Evolutionary conservation across 768 basidiomycete species (phyloP), one percentile per base, ranked within the genome.

Genomic region (Tylopilus rubrobrunneus): DNA sequence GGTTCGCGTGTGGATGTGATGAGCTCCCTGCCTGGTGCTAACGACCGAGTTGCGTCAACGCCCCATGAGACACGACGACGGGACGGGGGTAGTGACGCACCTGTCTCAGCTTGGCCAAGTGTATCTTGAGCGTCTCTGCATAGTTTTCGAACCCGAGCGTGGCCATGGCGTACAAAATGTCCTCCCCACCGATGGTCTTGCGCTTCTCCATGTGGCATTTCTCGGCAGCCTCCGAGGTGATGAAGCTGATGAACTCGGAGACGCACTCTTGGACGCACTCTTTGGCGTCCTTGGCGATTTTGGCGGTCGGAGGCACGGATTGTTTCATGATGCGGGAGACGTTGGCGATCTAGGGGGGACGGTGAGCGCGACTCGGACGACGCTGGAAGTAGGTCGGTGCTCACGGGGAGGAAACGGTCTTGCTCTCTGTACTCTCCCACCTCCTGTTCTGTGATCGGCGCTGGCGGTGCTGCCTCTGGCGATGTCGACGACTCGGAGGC

Each of bases 221-320:
- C 71, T 98, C 96, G 15, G 92, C 92, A 5, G 96, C 96, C 71
- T 98, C 96, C 42, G 87, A 90, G 28, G 95, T 97, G 74, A 98
- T 93, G 79, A 98, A 98, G 62, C 85, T 86, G 70, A 98, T 98
- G 77, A 97, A 98, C 74, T 98, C 96, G 41, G 90, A 93, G 52
- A 97, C 92, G 72, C 95, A 97, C 73, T 98, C 96, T 70, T 98
- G 96, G 41, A 98, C 92, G 72, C 92, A 94, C 73, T 98, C 96
- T 69, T 98, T 98, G 43, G 94, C 94, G 71, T 98, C 96, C 71
- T 98, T 98, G 8, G 92, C 90, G 64, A 98, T 96, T 74, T 98
- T 98, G 41, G 96, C 92, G 19, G 88, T 88, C 0, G 85, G 74
- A 0, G 96, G 95, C 3, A 98, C 86, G 11, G 92, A 81, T 41